Percentiles rank a stretch among this genome's conserved stretches.
These are phyloP conservation scores for Galerina sulciceps DNA, from an alignment of 768 basidiomycete species.

Conservation along the genomic window DNA sequence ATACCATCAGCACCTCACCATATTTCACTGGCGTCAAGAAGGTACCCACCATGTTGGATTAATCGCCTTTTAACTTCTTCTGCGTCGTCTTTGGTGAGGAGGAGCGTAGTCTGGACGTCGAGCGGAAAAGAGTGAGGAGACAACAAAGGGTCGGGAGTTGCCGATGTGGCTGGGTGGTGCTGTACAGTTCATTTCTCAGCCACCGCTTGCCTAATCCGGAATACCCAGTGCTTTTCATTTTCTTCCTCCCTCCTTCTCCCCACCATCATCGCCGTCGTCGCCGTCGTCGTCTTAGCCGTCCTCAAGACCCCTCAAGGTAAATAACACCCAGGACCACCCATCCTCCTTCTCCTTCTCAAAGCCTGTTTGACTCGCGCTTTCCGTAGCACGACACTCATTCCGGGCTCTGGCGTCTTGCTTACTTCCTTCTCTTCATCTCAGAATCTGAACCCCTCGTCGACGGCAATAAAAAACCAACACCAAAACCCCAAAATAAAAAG, in stretches of 20 bases:
- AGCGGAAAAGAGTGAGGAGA: constrained; percentile 14
- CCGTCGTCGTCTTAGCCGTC: too few species aligned
- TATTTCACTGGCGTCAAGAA: not conserved
- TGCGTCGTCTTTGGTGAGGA: constrained; percentile 7
- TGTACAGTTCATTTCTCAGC: constrained; percentile 38
- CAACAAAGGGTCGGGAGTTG: constrained; percentile 30
- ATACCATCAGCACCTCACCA: constrained; percentile 20
- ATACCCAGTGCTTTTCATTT: too few species aligned
- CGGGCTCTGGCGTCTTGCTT: constrained; percentile 52
- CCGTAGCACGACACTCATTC: constrained; percentile 84
- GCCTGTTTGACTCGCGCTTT: constrained; percentile 83
- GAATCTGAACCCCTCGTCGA: constrained; percentile 15
- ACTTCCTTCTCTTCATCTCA: constrained; percentile 26
- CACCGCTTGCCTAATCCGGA: constrained; percentile 26
- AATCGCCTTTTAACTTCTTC: constrained; percentile 29
- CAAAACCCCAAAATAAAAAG: constrained; percentile 23
- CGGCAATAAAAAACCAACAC: too few species aligned
- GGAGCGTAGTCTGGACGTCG: constrained; percentile 24
- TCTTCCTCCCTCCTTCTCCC: not conserved
- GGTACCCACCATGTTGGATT: constrained; percentile 57
- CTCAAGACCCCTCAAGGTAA: constrained; percentile 50
- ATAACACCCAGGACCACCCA: constrained; percentile 23
- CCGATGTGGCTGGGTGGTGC: constrained; percentile 47
- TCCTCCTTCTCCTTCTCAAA: constrained; percentile 25
- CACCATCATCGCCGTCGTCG: constrained; percentile 18